Evolutionary conservation across 495 filamentous ascomycete species (phyloP).

Genomic region (Chaetomium fimeti): DNA sequence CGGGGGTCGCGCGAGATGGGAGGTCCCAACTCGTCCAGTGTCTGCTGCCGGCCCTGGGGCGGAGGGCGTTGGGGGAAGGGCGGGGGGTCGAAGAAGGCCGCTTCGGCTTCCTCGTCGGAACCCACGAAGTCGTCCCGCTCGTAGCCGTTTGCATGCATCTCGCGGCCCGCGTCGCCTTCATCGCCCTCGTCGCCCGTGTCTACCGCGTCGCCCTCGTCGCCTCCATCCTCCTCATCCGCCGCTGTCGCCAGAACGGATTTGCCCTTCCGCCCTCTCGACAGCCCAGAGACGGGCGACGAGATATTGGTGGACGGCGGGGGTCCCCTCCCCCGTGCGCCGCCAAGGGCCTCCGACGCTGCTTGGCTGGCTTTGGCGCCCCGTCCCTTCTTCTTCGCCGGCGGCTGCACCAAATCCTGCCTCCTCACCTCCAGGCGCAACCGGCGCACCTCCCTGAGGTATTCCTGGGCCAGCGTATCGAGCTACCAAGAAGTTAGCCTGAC

Average conservation of each 20-base stretch:
- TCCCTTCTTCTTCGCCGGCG: background rate
- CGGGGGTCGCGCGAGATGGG: slow-evolving; percentile 72
- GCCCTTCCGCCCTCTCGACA: slow-evolving; percentile 45
- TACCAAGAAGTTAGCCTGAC: slow-evolving; percentile 27
- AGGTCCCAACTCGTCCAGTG: slow-evolving; percentile 52
- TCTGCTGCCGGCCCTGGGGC: slow-evolving; percentile 29
- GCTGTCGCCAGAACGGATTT: slow-evolving; percentile 38
- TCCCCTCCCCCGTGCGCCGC: slow-evolving; percentile 21
- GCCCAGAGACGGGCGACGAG: slow-evolving; percentile 67
- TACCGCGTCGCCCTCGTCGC: no score
- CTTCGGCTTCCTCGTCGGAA: slow-evolving; percentile 43
- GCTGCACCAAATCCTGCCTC: background rate
- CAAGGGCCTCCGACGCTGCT: background rate
- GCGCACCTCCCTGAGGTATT: background rate
- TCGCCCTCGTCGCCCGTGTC: slow-evolving; percentile 29
- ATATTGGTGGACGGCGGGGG: slow-evolving; percentile 73
- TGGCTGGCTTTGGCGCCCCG: background rate
- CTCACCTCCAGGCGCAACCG: slow-evolving; percentile 20
- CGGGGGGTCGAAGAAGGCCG: slow-evolving; percentile 61
- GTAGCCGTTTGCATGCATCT: slow-evolving; percentile 47
- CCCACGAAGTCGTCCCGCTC: slow-evolving; percentile 54
- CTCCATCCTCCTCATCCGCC: slow-evolving; percentile 36
- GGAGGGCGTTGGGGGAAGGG: slow-evolving; percentile 40
- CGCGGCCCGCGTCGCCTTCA: slow-evolving; percentile 36
- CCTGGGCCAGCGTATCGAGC: slow-evolving; percentile 33